These are phyloP conservation scores for Lactifluus hygrophoroides DNA, from an alignment of 768 basidiomycete genomes.

Conservation along the genomic window DNA sequence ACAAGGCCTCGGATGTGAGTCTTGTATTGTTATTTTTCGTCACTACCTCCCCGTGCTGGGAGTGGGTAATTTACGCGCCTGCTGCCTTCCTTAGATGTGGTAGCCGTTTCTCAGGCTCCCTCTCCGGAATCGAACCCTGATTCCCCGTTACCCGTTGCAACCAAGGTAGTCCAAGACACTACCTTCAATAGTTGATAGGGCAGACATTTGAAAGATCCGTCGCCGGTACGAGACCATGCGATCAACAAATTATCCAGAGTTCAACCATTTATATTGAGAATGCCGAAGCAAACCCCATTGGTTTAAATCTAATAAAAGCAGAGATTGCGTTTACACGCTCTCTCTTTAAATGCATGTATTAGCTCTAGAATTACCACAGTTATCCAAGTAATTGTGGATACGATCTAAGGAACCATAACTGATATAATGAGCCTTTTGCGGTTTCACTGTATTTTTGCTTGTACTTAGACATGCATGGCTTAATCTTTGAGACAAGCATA, in stretches of 20 bases:
- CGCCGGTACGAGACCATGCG: conserved; percentile 63
- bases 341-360: conserved; percentile 32
- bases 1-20: conserved; percentile 34
- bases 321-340: too few species aligned
- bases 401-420: conserved; percentile 79
- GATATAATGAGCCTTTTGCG: conserved; percentile 79
- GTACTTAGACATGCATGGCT: conserved; percentile 79
- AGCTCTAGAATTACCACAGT: conserved; percentile 76
- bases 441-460: conserved; percentile 54
- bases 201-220: conserved; percentile 63
- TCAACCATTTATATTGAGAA: too few species aligned
- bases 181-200: conserved; percentile 74
- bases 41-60: conserved; percentile 35
- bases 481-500: conserved; percentile 81
- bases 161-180: conserved; percentile 70
- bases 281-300: conserved; percentile 62
- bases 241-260: conserved; percentile 65
- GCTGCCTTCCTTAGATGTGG: conserved; percentile 33
- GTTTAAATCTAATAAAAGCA: conserved; percentile 58
- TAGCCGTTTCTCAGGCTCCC: conserved; percentile 35
- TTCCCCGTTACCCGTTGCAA: conserved; percentile 73
- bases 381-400: conserved; percentile 68
- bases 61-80: conserved; percentile 34
- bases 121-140: conserved; percentile 61
- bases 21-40: conserved; percentile 39